Percentiles rank a stretch among this genome's conserved stretches.
Evolutionary conservation across 768 basidiomycete genomes (phyloP).

Genomic region (Tremella fuciformis): DNA sequence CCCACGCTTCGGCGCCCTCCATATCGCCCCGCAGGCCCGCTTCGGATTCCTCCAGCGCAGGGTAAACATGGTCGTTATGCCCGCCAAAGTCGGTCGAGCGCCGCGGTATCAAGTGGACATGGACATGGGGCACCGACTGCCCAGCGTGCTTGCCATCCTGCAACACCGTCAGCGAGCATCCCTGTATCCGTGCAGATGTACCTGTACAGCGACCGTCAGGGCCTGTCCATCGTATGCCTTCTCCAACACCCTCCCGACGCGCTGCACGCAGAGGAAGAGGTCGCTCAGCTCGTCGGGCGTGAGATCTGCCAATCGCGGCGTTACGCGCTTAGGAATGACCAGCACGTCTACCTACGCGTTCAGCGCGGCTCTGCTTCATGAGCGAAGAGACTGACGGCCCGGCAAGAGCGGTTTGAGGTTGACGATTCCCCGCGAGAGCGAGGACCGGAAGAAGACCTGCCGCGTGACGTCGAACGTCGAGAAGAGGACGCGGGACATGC

Average conservation of each 20-base stretch:
- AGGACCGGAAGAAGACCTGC: conserved; percentile 60
- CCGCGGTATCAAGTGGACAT: conserved; percentile 88
- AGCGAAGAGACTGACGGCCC: conserved; percentile 66
- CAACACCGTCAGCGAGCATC: conserved; percentile 8
- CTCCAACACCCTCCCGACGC: conserved; percentile 76
- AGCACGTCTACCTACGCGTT: conserved; percentile 57
- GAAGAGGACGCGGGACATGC: conserved; percentile 15
- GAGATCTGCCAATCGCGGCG: conserved; percentile 58
- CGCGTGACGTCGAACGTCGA: conserved; percentile 28
- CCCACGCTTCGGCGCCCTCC: conserved; percentile 31
- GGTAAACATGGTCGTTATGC: conserved; percentile 58
- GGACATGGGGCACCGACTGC: conserved; percentile 86
- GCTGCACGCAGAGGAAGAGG: conserved; percentile 74
- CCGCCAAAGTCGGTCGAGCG: conserved; percentile 57
- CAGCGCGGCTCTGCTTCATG: not conserved
- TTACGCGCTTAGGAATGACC: conserved; percentile 58
- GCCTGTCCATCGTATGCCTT: conserved; percentile 75
- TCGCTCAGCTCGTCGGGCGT: conserved; percentile 65
- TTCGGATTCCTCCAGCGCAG: conserved; percentile 62
- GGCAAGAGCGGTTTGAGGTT: conserved; percentile 93
- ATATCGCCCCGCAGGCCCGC: conserved; percentile 40
- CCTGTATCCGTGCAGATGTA: conserved; percentile 45
- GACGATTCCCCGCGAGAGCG: conserved; percentile 78
- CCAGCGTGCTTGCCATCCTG: conserved; percentile 87
- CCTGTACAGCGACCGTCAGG: conserved; percentile 87